Conservation (phyloP, 2,329 filamentous ascomycete species). For the Hawksworthiomyces lignivorus region DNA sequence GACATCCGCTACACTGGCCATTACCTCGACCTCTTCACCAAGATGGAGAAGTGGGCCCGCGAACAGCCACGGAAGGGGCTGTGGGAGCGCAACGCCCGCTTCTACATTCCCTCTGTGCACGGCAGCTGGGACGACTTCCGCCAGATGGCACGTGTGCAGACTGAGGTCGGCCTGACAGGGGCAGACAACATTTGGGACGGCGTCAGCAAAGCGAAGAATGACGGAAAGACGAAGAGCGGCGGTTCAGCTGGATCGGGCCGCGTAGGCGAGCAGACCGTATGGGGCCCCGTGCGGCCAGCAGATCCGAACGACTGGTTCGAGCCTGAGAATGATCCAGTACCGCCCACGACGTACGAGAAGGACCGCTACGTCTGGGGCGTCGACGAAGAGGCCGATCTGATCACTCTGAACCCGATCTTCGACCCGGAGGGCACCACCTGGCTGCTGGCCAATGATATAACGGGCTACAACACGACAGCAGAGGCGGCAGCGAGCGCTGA, state of each 20-base stretch:
- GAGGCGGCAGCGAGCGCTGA: constrained; percentile 20
- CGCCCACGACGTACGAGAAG: constrained; percentile 65
- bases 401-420: constrained; percentile 87
- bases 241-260: background rate
- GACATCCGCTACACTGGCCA: constrained; percentile 86
- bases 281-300: constrained; percentile 71
- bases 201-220: constrained; percentile 34
- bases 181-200: constrained; percentile 61
- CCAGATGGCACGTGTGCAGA: constrained; percentile 68
- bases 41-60: constrained; percentile 60
- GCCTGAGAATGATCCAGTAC: constrained; percentile 62
- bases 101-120: constrained; percentile 70
- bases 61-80: constrained; percentile 70
- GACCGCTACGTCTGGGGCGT: constrained; percentile 84
- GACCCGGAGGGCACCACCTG: constrained; percentile 83
- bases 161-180: constrained; percentile 58
- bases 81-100: constrained; percentile 73
- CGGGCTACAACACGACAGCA: constrained; percentile 62
- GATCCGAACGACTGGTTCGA: constrained; percentile 65
- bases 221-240: constrained; percentile 20
- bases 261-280: constrained; percentile 56
- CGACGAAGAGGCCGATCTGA: constrained; percentile 82
- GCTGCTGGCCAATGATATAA: constrained; percentile 75
- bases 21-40: constrained; percentile 67
- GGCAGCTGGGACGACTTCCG: constrained; percentile 75